Percentiles rank a stretch among this genome's conserved stretches.
These are phyloP conservation scores for Grammothele lineata DNA, from an alignment of 768 basidiomycete genomes.

Conservation along the genomic window DNA sequence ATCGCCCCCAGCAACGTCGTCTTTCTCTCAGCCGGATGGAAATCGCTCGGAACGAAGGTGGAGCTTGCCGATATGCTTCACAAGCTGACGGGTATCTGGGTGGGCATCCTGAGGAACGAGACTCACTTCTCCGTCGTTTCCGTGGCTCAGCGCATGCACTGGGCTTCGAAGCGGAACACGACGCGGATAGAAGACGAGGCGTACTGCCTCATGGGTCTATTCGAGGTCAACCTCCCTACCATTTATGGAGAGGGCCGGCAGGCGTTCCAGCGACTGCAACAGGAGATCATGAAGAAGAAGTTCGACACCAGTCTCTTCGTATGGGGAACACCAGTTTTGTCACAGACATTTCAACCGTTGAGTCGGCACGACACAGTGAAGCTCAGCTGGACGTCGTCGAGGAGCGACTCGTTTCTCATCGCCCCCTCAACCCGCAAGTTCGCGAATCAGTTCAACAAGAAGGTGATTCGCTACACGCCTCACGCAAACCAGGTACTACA, in stretches of 20 bases:
- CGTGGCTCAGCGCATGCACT: not conserved
- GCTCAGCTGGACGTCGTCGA: not conserved
- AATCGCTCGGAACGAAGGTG: not conserved
- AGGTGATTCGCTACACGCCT: not conserved
- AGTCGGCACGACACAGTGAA: not conserved
- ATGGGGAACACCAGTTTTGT: not conserved
- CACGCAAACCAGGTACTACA: too few relatives aligned
- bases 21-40: not conserved
- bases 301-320: not conserved
- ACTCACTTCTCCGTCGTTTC: not conserved
- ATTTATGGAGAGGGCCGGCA: conserved; percentile 1
- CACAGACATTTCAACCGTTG: not conserved
- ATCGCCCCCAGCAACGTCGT: conserved; percentile 1
- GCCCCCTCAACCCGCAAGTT: not conserved
- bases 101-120: not conserved
- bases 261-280: conserved; percentile 2
- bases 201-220: conserved; percentile 5
- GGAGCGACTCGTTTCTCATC: not conserved
- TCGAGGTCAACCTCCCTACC: not conserved
- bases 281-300: conserved; percentile 1
- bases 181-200: conserved; percentile 5
- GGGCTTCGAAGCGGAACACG: conserved; percentile 1
- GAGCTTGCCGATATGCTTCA: not conserved
- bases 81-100: not conserved
- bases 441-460: not conserved